These are phyloP conservation scores for Rubus idaeus DNA, from an alignment of 306 rosid genomes.

Conservation along the genomic window DNA sequence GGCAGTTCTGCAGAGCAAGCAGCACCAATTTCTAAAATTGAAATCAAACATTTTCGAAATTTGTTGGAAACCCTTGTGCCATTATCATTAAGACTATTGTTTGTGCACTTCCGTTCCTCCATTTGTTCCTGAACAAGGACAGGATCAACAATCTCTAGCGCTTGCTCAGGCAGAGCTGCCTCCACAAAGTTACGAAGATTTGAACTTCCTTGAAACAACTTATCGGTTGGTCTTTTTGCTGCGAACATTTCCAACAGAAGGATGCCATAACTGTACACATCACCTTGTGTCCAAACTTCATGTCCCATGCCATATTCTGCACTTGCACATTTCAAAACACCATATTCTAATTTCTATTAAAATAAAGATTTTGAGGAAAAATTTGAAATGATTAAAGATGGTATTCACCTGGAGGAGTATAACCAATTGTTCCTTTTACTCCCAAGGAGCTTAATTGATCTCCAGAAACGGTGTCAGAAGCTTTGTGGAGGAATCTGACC, in stretches of 20 bases:
- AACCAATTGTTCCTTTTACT: slow-evolving; percentile 34
- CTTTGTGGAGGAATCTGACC: slow-evolving; percentile 15
- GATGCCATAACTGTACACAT: slow-evolving; percentile 34
- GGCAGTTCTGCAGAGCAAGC: slow-evolving; percentile 9
- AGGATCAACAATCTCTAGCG: background rate
- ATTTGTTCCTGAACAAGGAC: background rate
- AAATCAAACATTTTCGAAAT: background rate
- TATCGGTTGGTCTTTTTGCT: slow-evolving; percentile 18
- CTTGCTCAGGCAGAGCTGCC: background rate
- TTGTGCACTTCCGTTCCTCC: too few species aligned
- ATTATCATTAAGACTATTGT: background rate
- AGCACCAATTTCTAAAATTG: background rate
- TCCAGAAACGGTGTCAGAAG: background rate
- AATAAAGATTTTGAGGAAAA: too few species aligned
- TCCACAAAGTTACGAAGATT: slow-evolving; percentile 11
- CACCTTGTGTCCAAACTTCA: slow-evolving; percentile 24
- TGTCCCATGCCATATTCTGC: slow-evolving; percentile 32
- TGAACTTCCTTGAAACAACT: slow-evolving; percentile 14
- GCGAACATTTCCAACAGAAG: slow-evolving; percentile 25
- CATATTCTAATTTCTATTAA: too few species aligned
- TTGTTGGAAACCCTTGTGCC: background rate
- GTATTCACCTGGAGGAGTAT: slow-evolving; percentile 30
- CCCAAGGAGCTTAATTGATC: slow-evolving; percentile 1
- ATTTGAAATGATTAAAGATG: too few species aligned
- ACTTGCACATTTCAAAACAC: background rate